Evolutionary conservation across 106 monocot species (phyloP).

Genomic region (Platanthera zijinensis): DNA sequence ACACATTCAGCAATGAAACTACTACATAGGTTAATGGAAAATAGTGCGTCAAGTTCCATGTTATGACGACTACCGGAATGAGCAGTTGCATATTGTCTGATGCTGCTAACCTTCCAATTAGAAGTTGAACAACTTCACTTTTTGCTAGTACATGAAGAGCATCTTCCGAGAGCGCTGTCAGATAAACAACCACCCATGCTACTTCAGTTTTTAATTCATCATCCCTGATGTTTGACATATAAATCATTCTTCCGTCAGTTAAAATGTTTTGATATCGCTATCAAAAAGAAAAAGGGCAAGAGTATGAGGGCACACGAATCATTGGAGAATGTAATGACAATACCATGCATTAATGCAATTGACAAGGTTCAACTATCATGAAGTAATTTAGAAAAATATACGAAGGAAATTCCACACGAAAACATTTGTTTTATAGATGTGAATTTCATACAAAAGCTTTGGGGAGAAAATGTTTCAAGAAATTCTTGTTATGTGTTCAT

Average conservation of each 20-base stretch:
- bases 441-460: neutral
- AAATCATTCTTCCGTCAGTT: neutral
- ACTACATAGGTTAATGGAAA: neutral
- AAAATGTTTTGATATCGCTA: neutral
- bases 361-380: neutral
- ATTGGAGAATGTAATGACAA: neutral
- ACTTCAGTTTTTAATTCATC: constrained; percentile 93
- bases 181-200: constrained; percentile 92
- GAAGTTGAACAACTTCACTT: constrained; percentile 57
- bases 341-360: neutral
- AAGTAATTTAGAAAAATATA: neutral
- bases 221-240: constrained; percentile 38
- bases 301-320: neutral
- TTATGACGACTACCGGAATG: constrained; percentile 58
- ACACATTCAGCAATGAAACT: neutral
- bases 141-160: constrained; percentile 57
- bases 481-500: neutral
- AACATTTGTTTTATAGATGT: neutral
- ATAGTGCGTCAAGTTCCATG: neutral
- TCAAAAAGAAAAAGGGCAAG: neutral
- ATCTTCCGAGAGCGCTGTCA: constrained; percentile 76
- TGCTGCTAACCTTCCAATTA: constrained; percentile 55
- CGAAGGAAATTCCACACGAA: neutral
- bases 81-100: constrained; percentile 86
- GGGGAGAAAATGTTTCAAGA: neutral